A percentile compares a stretch with the other conserved stretches of the same genome.
phyloP scores from a whole-genome alignment of 352 stramenopile genomes.

The Globisporangium radiosum region DNA sequence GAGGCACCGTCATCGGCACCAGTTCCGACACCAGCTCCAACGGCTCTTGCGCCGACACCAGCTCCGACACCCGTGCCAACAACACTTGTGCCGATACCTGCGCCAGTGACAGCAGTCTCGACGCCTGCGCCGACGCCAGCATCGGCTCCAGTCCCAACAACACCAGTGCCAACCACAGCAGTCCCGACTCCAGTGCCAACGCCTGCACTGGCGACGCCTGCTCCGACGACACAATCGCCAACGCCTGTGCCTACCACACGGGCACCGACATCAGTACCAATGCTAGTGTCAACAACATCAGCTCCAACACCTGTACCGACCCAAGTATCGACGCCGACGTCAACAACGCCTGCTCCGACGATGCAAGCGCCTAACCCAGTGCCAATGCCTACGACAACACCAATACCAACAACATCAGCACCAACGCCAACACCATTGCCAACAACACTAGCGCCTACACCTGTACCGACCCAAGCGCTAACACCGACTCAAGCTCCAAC shows the following conservation, averaged over 20 bases:
- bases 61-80: neutral
- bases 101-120: too few relatives aligned
- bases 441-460: neutral
- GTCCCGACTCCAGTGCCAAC: neutral
- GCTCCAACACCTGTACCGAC: neutral
- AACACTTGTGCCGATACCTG: neutral
- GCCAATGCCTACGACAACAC: neutral
- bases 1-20: neutral
- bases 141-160: neutral
- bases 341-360: neutral
- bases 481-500: neutral
- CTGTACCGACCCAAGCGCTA: neutral
- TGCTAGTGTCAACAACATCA: neutral
- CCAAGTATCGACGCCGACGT: neutral
- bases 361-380: neutral
- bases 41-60: neutral
- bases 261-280: neutral
- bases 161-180: neutral
- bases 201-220: neutral
- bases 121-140: neutral
- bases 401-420: neutral
- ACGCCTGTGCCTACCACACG: neutral
- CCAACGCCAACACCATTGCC: neutral
- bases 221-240: neutral
- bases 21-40: neutral